A percentile compares a stretch with the other conserved stretches of the same genome.
These are phyloP conservation scores for Chenopodium berlandieri DNA, from an alignment of 148 eudicot species.

Conservation along the genomic window DNA sequence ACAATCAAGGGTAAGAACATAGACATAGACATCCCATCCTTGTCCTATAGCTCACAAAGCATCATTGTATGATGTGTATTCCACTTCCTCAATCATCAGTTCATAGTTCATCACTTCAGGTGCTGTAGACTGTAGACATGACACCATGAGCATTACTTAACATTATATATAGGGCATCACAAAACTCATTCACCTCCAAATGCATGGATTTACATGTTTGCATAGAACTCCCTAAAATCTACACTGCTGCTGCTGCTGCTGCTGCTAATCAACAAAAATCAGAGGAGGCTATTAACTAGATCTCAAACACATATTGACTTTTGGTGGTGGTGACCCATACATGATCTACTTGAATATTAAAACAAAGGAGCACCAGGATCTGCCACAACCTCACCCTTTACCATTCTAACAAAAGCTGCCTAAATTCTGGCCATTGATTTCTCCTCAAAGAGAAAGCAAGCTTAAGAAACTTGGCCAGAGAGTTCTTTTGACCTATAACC, in stretches of 20 bases:
- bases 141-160: neutral
- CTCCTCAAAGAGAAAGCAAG: neutral
- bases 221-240: neutral
- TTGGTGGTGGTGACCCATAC: neutral
- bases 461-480: neutral
- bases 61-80: neutral
- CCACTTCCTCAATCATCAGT: neutral
- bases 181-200: neutral
- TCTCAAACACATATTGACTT: neutral
- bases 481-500: neutral
- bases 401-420: neutral
- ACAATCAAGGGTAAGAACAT: neutral
- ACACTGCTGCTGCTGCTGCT: neutral
- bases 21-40: neutral
- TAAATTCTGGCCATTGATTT: neutral
- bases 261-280: neutral
- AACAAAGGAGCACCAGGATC: neutral
- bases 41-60: neutral
- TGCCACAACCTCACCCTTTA: neutral
- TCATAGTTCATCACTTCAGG: neutral
- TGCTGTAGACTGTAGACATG: neutral
- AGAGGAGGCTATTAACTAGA: neutral
- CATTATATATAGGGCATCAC: neutral
- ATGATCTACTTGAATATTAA: neutral
- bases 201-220: neutral